Evolutionary conservation across 1,139 yeast species (phyloP).

Genomic region (Dujonia santamariae): DNA sequence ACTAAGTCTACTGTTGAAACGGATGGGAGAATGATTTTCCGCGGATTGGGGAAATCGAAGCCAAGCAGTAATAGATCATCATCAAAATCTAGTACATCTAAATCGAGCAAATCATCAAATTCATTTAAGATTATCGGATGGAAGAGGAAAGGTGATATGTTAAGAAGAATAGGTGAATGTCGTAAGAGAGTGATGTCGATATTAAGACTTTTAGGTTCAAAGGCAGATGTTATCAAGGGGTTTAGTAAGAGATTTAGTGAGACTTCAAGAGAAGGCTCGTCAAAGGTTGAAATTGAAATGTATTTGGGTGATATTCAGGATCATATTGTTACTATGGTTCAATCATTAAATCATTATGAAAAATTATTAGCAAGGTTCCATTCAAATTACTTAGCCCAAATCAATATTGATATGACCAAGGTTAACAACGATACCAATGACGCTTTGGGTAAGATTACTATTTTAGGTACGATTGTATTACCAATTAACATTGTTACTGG

Average conservation of each 20-base stretch:
- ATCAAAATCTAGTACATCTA: background rate
- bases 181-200: constrained; percentile 93
- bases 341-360: constrained; percentile 89
- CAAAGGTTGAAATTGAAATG: constrained; percentile 75
- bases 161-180: constrained; percentile 91
- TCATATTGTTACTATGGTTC: constrained; percentile 93
- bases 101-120: constrained; percentile 18
- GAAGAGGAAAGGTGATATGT: constrained; percentile 92
- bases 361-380: constrained; percentile 90
- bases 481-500: constrained; percentile 96
- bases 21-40: background rate
- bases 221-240: constrained; percentile 95
- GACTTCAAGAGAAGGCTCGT: constrained; percentile 31
- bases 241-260: constrained; percentile 90
- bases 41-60: background rate
- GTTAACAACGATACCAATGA: constrained; percentile 98
- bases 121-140: constrained; percentile 66
- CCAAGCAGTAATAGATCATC: background rate
- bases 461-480: constrained; percentile 88
- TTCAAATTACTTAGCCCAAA: constrained; percentile 92
- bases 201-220: constrained; percentile 77
- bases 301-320: constrained; percentile 93
- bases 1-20: constrained; percentile 40
- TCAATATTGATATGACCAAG: constrained; percentile 94
- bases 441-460: constrained; percentile 88